These are phyloP conservation scores for Phyllostachys edulis DNA, from an alignment of 176 grass and related monocot genomes.

Conservation along the genomic window DNA sequence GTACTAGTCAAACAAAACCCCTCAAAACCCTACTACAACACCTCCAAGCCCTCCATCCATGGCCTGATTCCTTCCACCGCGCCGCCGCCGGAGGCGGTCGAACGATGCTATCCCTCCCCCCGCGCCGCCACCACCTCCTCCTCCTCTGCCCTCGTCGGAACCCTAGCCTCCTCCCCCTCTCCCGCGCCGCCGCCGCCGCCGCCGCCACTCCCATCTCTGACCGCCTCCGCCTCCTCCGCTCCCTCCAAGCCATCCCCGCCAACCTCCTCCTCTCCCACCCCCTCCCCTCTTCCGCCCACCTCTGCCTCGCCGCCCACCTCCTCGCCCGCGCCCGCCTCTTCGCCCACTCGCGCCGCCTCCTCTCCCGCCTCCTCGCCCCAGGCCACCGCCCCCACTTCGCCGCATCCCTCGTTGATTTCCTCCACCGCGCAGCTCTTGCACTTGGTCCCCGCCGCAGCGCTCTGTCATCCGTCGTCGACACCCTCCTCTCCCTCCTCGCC, in stretches of 20 bases:
- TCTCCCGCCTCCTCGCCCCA: slow-evolving; percentile 30
- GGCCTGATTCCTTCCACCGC: slow-evolving; percentile 41
- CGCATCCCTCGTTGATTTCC: slow-evolving; percentile 51
- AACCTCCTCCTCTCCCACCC: slow-evolving; percentile 42
- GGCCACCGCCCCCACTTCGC: slow-evolving; percentile 25
- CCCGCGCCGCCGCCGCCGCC: not conserved
- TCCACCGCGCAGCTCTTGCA: slow-evolving; percentile 33
- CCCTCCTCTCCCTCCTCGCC: slow-evolving; percentile 48
- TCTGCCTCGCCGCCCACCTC: slow-evolving; percentile 52
- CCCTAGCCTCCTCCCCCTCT: not conserved
- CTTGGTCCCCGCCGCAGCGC: slow-evolving; percentile 42
- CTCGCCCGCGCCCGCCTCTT: slow-evolving; percentile 46
- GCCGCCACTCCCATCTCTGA: slow-evolving; percentile 28
- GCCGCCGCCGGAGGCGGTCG: slow-evolving; percentile 57
- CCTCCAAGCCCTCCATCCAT: slow-evolving; percentile 19
- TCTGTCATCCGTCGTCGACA: slow-evolving; percentile 40
- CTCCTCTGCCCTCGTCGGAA: slow-evolving; percentile 24
- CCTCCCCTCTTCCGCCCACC: slow-evolving; percentile 46
- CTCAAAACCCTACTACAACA: slow-evolving; percentile 50
- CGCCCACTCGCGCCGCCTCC: slow-evolving; percentile 48
- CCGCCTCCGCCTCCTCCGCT: slow-evolving; percentile 34
- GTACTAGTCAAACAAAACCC: slow-evolving; percentile 28
- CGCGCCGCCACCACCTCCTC: slow-evolving; percentile 11
- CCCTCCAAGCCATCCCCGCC: slow-evolving; percentile 29
- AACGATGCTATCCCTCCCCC: slow-evolving; percentile 43